Conservation (phyloP, 768 basidiomycete genomes). For the Serpula lacrymans region DNA sequence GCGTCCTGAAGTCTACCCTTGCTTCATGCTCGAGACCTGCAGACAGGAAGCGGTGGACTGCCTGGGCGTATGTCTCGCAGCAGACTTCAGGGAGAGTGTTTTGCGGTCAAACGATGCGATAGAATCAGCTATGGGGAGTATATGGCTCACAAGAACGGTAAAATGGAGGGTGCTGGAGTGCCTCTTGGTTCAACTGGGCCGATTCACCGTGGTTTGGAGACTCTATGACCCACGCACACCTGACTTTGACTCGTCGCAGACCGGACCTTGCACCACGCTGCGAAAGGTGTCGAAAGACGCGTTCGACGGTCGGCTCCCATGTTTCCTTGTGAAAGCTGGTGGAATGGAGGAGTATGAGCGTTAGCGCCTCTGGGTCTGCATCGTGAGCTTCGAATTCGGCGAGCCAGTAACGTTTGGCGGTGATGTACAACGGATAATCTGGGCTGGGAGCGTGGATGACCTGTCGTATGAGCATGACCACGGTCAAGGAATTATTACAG, state of each 20-base stretch:
- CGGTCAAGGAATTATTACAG: no score
- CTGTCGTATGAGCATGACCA: constrained; percentile 19
- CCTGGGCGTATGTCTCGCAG: constrained; percentile 61
- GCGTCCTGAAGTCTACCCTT: constrained; percentile 42
- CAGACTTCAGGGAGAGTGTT: no score
- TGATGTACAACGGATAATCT: constrained; percentile 47
- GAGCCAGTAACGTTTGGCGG: constrained; percentile 57
- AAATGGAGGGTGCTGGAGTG: constrained; percentile 42
- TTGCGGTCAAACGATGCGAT: neutral
- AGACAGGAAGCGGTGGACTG: constrained; percentile 54
- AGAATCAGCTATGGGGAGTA: constrained; percentile 2
- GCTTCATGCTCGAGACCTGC: constrained; percentile 36
- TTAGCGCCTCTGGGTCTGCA: constrained; percentile 42
- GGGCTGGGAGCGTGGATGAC: constrained; percentile 35
- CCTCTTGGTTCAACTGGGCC: constrained; percentile 47
- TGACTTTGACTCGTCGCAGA: constrained; percentile 13
- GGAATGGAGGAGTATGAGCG: constrained; percentile 61
- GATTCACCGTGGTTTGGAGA: constrained; percentile 74
- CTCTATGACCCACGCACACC: constrained; percentile 60
- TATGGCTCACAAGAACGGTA: constrained; percentile 41
- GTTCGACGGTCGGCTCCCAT: constrained; percentile 59
- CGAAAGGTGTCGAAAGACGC: constrained; percentile 7
- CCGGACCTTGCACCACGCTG: neutral
- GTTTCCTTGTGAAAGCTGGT: constrained; percentile 77
- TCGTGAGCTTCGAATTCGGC: constrained; percentile 34